Base-by-base conservation (phyloP, 192 early-diverging fungal genomes). In the Neocallimastix lanati region DNA sequence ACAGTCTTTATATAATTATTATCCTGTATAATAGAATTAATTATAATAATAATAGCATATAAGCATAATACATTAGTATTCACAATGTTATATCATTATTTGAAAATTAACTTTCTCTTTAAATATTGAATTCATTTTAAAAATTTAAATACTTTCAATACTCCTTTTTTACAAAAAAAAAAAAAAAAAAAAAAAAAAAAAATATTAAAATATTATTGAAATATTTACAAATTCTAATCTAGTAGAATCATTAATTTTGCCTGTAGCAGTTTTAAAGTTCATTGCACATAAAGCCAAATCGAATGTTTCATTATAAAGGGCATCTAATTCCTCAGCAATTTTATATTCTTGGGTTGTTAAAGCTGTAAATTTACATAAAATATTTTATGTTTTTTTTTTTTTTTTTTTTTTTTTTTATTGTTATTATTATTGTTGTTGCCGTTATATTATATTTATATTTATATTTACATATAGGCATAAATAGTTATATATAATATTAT, bases 261-360 rank as follows among this genome's bases (percentile, higher is more conserved):
- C 87, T 4, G 95, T 88, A 15, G 93, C 92, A 77, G 93, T 89
- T 80, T 93, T 94, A 87, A 98, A 99, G 76, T 93, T 92, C 29
- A 85, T 82, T 35, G 93, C 93, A 78, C 90, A 90, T 33, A 89
- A 86, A n/a, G 89, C 86, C 82, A 93, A 90, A 9, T 93, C 91
- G 27, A 88, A 85, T 40, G 90, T 88, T 14, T 96, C 93, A 50
- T 97, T 96, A 80, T 98, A 94, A 80, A 97, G 96, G 18, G 88
- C 87, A n/a, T 93, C 92, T 28, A 98, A 88, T 28, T 93, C 96
- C 50, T 93, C 92, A 0, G 95, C 94, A 80, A 98, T 93, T 15
- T 89, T 88, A 27, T 88, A 82, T 83, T 99, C 96, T 35, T 96
- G 88, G 5, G 88, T 85, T 12, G 94, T 94, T 92, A 97, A 95